Percentiles rank a stretch among this genome's conserved stretches.
These are phyloP conservation scores for Ophiostoma himal-ulmi DNA, from an alignment of 2,329 filamentous ascomycete species.

Conservation along the genomic window DNA sequence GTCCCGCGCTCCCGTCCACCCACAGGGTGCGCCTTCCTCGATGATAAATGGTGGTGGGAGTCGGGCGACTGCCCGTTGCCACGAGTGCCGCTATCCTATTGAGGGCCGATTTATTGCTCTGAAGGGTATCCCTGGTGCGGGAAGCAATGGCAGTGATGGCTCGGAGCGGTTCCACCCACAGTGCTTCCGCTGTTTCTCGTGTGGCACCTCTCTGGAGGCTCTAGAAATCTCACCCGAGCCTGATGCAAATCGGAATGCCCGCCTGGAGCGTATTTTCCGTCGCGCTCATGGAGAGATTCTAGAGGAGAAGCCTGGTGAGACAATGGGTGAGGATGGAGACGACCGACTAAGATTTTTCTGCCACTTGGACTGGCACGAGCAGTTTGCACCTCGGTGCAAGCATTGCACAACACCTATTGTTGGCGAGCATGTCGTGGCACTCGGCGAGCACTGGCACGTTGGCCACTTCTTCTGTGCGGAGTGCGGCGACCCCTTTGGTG, in stretches of 20 bases:
- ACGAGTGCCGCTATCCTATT: slow-evolving; percentile 77
- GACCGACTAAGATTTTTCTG: slow-evolving; percentile 81
- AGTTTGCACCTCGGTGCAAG: slow-evolving; percentile 87
- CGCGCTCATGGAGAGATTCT: slow-evolving; percentile 54
- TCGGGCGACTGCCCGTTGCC: slow-evolving; percentile 66
- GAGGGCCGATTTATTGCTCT: slow-evolving; percentile 85
- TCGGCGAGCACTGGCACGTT: slow-evolving; percentile 92
- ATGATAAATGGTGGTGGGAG: slow-evolving; percentile 30
- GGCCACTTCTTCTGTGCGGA: slow-evolving; percentile 99
- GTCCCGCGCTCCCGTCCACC: slow-evolving; percentile 46
- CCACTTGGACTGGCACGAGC: slow-evolving; percentile 97
- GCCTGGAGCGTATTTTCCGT: slow-evolving; percentile 65
- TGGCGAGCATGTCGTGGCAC: slow-evolving; percentile 87
- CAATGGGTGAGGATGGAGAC: slow-evolving; percentile 66
- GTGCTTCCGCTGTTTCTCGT: slow-evolving; percentile 86
- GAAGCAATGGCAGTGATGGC: slow-evolving; percentile 13
- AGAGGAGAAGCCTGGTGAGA: slow-evolving; percentile 57
- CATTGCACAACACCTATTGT: slow-evolving; percentile 95
- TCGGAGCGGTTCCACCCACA: slow-evolving; percentile 78
- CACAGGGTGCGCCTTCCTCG: slow-evolving; percentile 5
- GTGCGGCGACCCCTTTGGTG: slow-evolving; percentile 89
- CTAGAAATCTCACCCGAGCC: slow-evolving; percentile 96
- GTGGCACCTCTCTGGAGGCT: slow-evolving; percentile 81
- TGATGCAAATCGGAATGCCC: slow-evolving; percentile 60
- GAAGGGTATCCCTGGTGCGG: slow-evolving; percentile 47